phyloP scores from a whole-genome alignment of 768 basidiomycete genomes.

The Jaapia argillacea region DNA sequence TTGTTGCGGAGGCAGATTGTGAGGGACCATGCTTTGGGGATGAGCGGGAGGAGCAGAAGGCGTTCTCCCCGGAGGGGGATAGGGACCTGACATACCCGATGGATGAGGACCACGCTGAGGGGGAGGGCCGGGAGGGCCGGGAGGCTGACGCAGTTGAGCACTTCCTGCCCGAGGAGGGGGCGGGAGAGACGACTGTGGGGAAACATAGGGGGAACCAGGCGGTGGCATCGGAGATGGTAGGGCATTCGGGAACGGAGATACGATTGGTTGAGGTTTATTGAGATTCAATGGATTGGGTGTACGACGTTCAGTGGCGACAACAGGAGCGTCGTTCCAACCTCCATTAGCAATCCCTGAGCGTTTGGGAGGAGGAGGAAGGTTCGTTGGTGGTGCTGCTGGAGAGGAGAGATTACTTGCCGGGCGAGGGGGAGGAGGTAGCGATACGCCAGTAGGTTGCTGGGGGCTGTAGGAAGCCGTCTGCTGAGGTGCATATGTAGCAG shows the following conservation, averaged over 20 bases:
- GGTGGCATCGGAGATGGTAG: constrained; percentile 13
- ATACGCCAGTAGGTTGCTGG: constrained; percentile 6
- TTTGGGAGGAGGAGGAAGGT: constrained; percentile 38
- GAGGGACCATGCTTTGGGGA: constrained; percentile 19
- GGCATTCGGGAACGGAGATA: constrained; percentile 80
- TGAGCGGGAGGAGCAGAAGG: constrained; percentile 9
- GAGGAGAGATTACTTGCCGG: constrained; percentile 15
- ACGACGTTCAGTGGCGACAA: constrained; percentile 34
- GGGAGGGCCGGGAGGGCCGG: constrained; percentile 29
- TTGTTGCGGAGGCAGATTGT: constrained; percentile 33
- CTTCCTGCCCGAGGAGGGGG: constrained; percentile 62
- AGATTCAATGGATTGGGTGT: constrained; percentile 37
- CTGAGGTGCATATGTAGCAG: constrained; percentile 12
- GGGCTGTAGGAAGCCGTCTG: constrained; percentile 4
- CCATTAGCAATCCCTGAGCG: constrained; percentile 61
- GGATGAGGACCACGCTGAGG: constrained; percentile 14
- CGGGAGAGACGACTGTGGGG: constrained; percentile 19
- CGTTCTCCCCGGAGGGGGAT: constrained; percentile 20
- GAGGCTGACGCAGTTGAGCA: constrained; percentile 36
- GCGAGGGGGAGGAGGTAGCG: constrained; percentile 13
- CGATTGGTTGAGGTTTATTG: constrained; percentile 63
- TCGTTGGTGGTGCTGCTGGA: constrained; percentile 36
- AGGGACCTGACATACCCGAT: constrained; percentile 17
- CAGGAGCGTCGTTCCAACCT: constrained; percentile 91
- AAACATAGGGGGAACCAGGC: background rate